These are phyloP conservation scores for Rhodotorula sphaerocarpa DNA, from an alignment of 768 basidiomycete genomes.

Conservation along the genomic window DNA sequence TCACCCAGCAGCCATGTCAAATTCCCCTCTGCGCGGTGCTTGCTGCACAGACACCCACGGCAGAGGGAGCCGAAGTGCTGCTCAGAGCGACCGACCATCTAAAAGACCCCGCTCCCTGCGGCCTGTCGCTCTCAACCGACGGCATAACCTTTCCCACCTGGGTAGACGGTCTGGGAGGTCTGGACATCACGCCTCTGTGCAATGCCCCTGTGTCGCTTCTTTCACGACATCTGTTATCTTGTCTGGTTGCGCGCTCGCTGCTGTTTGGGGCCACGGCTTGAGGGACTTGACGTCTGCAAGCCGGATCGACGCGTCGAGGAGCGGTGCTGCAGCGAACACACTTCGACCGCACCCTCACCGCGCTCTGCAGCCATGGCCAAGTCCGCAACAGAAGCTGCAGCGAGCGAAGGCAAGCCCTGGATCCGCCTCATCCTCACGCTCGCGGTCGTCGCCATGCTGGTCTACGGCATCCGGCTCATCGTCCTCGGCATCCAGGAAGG, in stretches of 20 bases:
- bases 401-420: slow-evolving; percentile 3
- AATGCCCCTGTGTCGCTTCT: too few relatives aligned
- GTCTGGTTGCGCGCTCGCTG: too few relatives aligned
- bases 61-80: not conserved
- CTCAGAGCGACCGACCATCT: slow-evolving; percentile 1
- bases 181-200: too few relatives aligned
- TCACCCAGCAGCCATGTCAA: slow-evolving; percentile 4
- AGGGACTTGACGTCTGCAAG: too few relatives aligned
- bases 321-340: too few relatives aligned
- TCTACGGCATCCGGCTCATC: not conserved
- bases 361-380: slow-evolving; percentile 2
- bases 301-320: too few relatives aligned
- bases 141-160: not conserved
- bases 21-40: not conserved
- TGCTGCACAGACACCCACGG: not conserved
- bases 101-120: not conserved
- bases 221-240: too few relatives aligned
- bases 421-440: slow-evolving; percentile 16
- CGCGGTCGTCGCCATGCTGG: not conserved
- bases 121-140: not conserved
- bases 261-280: too few relatives aligned
- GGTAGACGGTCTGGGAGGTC: slow-evolving; percentile 11
- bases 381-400: not conserved
- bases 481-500: slow-evolving; percentile 2
- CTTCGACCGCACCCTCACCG: too few relatives aligned